These are phyloP conservation scores for Fistulifera pelliculosa DNA, from an alignment of 108 stramenopile species.

Conservation along the genomic window DNA sequence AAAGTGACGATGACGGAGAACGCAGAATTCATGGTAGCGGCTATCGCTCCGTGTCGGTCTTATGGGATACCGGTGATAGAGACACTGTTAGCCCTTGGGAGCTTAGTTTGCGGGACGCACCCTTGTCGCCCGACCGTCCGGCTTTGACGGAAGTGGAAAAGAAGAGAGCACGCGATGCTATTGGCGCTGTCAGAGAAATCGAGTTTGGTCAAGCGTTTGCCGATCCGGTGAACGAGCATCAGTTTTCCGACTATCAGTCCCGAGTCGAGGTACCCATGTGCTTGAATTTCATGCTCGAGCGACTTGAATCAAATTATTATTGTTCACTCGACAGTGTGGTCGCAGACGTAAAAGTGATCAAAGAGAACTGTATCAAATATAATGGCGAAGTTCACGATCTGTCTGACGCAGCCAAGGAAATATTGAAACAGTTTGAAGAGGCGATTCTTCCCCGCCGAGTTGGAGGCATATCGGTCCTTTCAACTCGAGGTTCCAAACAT, in stretches of 20 bases:
- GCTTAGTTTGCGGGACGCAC: slow-evolving; percentile 15
- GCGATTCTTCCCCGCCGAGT: slow-evolving; percentile 5
- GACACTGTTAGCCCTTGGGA: slow-evolving; percentile 60
- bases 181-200: slow-evolving; percentile 30
- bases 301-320: slow-evolving; percentile 57
- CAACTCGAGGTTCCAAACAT: too few species aligned
- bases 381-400: slow-evolving; percentile 52
- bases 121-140: slow-evolving; percentile 27
- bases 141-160: slow-evolving; percentile 35
- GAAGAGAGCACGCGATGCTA: slow-evolving; percentile 21
- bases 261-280: slow-evolving; percentile 77
- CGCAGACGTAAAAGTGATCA: slow-evolving; percentile 57
- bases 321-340: slow-evolving; percentile 54
- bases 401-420: slow-evolving; percentile 29
- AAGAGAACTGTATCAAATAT: slow-evolving; percentile 83
- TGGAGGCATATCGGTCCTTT: too few species aligned
- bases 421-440: slow-evolving; percentile 49
- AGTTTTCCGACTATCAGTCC: slow-evolving; percentile 55
- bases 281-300: slow-evolving; percentile 32
- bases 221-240: slow-evolving; percentile 38
- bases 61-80: slow-evolving; percentile 16
- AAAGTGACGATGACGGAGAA: slow-evolving; percentile 9
- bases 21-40: slow-evolving; percentile 29
- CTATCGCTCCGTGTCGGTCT: slow-evolving; percentile 23
- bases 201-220: slow-evolving; percentile 34